Conservation (phyloP, 768 basidiomycete genomes). For the Asterophora lycoperdoides region DNA sequence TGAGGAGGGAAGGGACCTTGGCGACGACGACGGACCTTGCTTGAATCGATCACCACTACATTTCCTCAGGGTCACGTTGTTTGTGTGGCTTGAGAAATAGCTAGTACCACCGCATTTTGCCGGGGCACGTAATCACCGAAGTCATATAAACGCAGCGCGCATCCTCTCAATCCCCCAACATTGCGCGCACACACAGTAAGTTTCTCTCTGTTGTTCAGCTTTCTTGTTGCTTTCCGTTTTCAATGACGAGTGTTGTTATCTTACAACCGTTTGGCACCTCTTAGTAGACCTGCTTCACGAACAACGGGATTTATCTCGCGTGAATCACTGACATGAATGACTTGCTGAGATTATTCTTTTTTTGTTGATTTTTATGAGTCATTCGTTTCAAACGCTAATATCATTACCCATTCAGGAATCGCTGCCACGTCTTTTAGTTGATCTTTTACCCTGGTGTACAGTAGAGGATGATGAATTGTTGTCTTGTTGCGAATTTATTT, state of each 20-base stretch:
- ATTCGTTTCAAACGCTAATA: not conserved
- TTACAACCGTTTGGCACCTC: constrained; percentile 80
- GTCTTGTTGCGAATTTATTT: no score
- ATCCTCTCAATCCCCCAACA: no score
- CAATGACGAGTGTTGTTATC: constrained; percentile 80
- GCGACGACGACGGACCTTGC: constrained; percentile 9
- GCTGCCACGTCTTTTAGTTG: no score
- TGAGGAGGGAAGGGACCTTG: not conserved
- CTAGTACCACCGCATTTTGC: constrained; percentile 24
- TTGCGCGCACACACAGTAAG: no score
- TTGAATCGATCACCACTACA: constrained; percentile 1
- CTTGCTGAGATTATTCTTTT: constrained; percentile 67
- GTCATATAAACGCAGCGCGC: not conserved
- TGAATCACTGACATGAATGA: constrained; percentile 80
- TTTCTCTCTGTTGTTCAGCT: constrained; percentile 9
- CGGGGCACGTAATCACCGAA: constrained; percentile 12
- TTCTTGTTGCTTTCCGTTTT: constrained; percentile 22
- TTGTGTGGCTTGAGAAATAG: constrained; percentile 25
- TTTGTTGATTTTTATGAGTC: constrained; percentile 12
- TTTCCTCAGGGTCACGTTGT: constrained; percentile 7
- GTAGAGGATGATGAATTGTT: no score
- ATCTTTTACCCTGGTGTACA: no score
- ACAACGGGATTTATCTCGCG: constrained; percentile 29
- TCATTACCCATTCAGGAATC: not conserved
- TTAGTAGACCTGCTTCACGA: constrained; percentile 73